Base-by-base conservation (phyloP, 2,329 filamentous ascomycete genomes). In the Clarireedia paspali region DNA sequence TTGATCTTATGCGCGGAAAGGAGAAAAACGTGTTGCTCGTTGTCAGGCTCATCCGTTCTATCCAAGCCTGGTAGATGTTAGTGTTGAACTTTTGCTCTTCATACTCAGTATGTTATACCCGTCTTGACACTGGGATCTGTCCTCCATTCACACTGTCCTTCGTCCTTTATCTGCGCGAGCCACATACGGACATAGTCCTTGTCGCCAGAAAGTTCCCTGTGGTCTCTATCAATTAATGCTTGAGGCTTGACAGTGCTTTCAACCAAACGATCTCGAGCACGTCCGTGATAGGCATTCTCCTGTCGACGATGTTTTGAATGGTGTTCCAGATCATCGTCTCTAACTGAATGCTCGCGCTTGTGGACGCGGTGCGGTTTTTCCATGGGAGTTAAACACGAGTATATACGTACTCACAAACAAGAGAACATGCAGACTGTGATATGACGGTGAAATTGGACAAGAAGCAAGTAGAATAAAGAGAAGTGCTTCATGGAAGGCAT, bases 181-280 rank as follows among this genome's bases (percentile, higher is more conserved):
- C 66, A 68, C 53, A 49, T 61, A 20, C 50, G 58, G 56, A 68
- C 56, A 50, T 64, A 67, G 26, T 64, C 54, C 39, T 59, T 48
- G 38, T 64, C 57, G 15, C 53, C 61, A 55, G 57, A 61, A 51
- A 66, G 42, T 12, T 58, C 34, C 23, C 38, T 46, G 36, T 46
- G 39, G 17, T 46, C 15, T 26, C 12, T 46, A 14, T 45, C 34
- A 17, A n/a, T 24, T 20, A 46, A 39, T n/a, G 26, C 39, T 12
- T 39, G 40, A 5, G 23, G 38, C 7, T 20, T 39, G 12, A 30
- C 24, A 7, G 4, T 36, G 1, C 2, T 24, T 9, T 15, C 7
- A 12, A 7, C 12, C 7, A 27, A 51, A 38, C 17, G 23, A 23
- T 14, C 9, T 51, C 27, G 20, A 39, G 39, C 23, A 17, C n/a